These are phyloP conservation scores for Alternaria arbusti DNA, from an alignment of 2,329 filamentous ascomycete genomes.

Conservation along the genomic window DNA sequence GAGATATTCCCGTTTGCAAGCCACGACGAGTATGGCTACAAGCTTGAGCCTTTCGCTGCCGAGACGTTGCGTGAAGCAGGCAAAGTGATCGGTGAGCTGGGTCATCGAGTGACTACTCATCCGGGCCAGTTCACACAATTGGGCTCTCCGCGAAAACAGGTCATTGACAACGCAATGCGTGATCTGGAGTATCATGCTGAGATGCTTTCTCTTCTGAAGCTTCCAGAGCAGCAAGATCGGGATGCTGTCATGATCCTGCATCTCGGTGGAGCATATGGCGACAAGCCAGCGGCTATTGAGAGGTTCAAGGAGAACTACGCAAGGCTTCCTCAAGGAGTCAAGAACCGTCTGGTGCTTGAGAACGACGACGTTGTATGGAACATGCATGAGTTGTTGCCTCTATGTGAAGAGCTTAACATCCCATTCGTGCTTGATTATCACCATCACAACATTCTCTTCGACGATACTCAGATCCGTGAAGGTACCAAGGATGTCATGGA, in stretches of 20 bases:
- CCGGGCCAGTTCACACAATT: conserved; percentile 91
- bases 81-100: conserved; percentile 74
- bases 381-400: conserved; percentile 87
- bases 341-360: conserved; percentile 83
- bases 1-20: conserved; percentile 98
- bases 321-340: conserved; percentile 70
- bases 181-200: conserved; percentile 91
- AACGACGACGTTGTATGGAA: conserved; percentile 94
- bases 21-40: conserved; percentile 86
- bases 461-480: conserved; percentile 74
- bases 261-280: conserved; percentile 89
- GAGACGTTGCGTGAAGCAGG: conserved; percentile 79
- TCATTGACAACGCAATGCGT: conserved; percentile 76
- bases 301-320: conserved; percentile 80
- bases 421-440: conserved; percentile 92
- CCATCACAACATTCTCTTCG: conserved; percentile 94
- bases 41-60: conserved; percentile 80
- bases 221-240: conserved; percentile 78
- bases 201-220: conserved; percentile 75
- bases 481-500: conserved; percentile 81
- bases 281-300: conserved; percentile 78
- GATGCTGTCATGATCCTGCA: conserved; percentile 96
- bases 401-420: conserved; percentile 94
- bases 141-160: conserved; percentile 78
- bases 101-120: conserved; percentile 87